Conservation (phyloP, 2,329 filamentous ascomycete genomes). For the Chaetomium olivaceum region DNA sequence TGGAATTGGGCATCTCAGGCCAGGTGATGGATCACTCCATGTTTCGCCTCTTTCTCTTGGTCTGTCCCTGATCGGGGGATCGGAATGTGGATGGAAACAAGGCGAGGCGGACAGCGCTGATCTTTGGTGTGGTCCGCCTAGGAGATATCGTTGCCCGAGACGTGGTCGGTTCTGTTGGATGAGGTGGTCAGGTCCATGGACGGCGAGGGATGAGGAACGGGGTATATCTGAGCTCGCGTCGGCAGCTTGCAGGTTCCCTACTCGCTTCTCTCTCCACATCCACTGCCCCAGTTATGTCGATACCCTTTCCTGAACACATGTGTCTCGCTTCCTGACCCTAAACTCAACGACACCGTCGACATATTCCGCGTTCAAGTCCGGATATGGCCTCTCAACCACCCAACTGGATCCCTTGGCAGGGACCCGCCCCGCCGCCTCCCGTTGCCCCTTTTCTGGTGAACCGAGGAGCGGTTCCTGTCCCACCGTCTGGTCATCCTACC, state of each 20-base stretch:
- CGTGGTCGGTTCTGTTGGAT: background rate
- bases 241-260: slow-evolving; percentile 1
- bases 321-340: background rate
- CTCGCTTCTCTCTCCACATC: background rate
- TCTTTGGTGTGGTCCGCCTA: slow-evolving; percentile 13
- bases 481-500: slow-evolving; percentile 1
- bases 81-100: background rate
- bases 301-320: background rate
- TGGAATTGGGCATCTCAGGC: background rate
- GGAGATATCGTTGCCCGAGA: slow-evolving; percentile 12
- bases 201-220: background rate
- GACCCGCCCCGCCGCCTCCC: slow-evolving; percentile 1
- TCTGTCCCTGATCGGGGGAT: background rate
- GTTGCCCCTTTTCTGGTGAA: background rate
- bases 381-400: slow-evolving; percentile 9
- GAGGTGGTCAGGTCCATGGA: background rate
- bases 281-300: background rate
- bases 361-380: background rate
- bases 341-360: background rate
- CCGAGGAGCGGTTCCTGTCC: background rate
- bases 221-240: slow-evolving; percentile 15
- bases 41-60: background rate
- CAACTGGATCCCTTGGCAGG: slow-evolving; percentile 11
- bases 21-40: background rate
- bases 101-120: slow-evolving; percentile 14